Evolutionary conservation across 495 filamentous ascomycete genomes (phyloP).

Genomic region (Penicillium canariense): DNA sequence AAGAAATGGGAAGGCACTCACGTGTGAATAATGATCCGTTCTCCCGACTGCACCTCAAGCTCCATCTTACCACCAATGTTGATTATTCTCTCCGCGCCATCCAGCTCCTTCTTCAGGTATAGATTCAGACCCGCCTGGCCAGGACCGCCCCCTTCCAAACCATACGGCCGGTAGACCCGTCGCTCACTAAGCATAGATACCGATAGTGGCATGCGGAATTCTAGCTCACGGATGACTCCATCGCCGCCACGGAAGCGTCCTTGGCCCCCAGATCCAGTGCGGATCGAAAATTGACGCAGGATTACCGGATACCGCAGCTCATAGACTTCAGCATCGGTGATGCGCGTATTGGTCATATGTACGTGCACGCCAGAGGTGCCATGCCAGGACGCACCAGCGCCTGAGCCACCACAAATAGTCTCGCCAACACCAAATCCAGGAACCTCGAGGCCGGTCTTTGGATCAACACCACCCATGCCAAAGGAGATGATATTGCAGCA

Average conservation of each 20-base stretch:
- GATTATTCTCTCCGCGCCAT: slow-evolving; percentile 18
- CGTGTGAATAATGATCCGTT: slow-evolving; percentile 23
- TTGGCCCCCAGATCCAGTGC: slow-evolving; percentile 58
- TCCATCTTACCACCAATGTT: slow-evolving; percentile 30
- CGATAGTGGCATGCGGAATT: slow-evolving; percentile 55
- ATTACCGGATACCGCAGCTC: slow-evolving; percentile 83
- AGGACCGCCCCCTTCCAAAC: slow-evolving; percentile 55
- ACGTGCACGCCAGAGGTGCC: slow-evolving; percentile 80
- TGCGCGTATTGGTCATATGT: slow-evolving; percentile 93
- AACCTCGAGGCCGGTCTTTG: slow-evolving; percentile 25
- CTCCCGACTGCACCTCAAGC: slow-evolving; percentile 19
- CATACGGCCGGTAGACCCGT: slow-evolving; percentile 80
- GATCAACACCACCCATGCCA: slow-evolving; percentile 32
- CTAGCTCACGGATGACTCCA: slow-evolving; percentile 35
- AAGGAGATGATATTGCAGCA: slow-evolving; percentile 69
- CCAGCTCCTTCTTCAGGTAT: slow-evolving; percentile 20
- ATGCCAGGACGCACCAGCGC: slow-evolving; percentile 77
- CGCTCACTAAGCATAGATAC: slow-evolving; percentile 81
- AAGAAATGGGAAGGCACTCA: slow-evolving; percentile 2
- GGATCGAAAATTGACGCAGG: slow-evolving; percentile 72
- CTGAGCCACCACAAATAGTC: slow-evolving; percentile 81
- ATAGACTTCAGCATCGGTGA: slow-evolving; percentile 86
- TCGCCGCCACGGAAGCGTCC: slow-evolving; percentile 35
- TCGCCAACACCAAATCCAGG: slow-evolving; percentile 82
- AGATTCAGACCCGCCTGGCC: slow-evolving; percentile 28